These are phyloP conservation scores for Coemansia sp. DNA, from an alignment of 192 early-diverging fungal genomes.

Conservation along the genomic window DNA sequence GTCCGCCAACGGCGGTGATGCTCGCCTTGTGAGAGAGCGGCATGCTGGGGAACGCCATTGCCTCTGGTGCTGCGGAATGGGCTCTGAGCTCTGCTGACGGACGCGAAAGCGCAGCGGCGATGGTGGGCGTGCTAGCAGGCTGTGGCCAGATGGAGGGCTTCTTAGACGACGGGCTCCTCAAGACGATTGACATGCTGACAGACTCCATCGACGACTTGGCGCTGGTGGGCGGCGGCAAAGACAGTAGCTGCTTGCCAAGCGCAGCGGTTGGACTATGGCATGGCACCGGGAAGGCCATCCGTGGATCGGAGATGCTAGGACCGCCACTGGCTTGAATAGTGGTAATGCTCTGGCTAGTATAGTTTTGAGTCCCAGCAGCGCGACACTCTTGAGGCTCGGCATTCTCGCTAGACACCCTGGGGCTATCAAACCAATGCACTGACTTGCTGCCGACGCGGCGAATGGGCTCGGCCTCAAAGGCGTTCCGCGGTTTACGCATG, in stretches of 20 bases:
- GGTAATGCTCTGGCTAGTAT: too few species aligned
- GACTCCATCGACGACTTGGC: constrained; percentile 28
- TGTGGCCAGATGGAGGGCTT: constrained; percentile 8
- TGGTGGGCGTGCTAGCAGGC: neutral
- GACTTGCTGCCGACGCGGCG: constrained; percentile 14
- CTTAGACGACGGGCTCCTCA: constrained; percentile 41
- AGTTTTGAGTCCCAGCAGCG: too few species aligned
- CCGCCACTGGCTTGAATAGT: too few species aligned
- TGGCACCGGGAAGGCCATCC: too few species aligned
- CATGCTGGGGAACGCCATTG: too few species aligned
- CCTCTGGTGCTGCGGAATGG: too few species aligned
- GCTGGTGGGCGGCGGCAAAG: constrained; percentile 3
- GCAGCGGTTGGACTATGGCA: too few species aligned
- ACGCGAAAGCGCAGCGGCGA: neutral
- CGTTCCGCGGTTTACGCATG: constrained; percentile 3
- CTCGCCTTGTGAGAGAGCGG: constrained; percentile 38
- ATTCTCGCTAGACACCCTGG: neutral
- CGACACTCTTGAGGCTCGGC: too few species aligned
- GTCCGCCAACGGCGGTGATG: constrained; percentile 38
- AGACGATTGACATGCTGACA: constrained; percentile 39
- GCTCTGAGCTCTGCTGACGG: too few species aligned
- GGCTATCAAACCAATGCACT: constrained; percentile 36
- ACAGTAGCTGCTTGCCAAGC: too few species aligned
- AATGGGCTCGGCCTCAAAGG: neutral
- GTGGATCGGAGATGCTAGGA: too few species aligned